A percentile compares a stretch with the other conserved stretches of the same genome.
phyloP scores from a whole-genome alignment of 2,329 filamentous ascomycete genomes.

The Nigrospora osmanthi region DNA sequence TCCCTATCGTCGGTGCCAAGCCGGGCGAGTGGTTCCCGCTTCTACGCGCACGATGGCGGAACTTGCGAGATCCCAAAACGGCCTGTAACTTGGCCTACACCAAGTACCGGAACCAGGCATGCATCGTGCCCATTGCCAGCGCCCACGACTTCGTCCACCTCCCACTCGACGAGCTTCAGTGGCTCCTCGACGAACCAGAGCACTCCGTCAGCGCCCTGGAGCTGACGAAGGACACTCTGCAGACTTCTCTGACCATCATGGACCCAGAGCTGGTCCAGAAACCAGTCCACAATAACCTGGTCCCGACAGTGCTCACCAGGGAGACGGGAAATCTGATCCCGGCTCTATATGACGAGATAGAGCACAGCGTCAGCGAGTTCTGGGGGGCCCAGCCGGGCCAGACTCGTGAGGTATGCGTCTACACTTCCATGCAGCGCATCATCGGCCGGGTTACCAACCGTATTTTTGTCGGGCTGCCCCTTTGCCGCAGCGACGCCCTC shows the following conservation, averaged over 20 bases:
- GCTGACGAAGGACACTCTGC: constrained; percentile 11
- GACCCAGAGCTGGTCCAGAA: constrained; percentile 13
- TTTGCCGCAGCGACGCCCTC: constrained; percentile 14
- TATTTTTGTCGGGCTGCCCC: constrained; percentile 20
- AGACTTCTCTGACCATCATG: constrained; percentile 16
- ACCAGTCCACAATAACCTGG: constrained; percentile 16
- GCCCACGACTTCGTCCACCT: constrained; percentile 14
- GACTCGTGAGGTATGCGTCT: constrained; percentile 8
- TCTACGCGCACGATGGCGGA: constrained; percentile 19
- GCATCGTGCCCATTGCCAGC: constrained; percentile 16
- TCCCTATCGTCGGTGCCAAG: constrained; percentile 21
- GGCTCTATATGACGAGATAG: constrained; percentile 18
- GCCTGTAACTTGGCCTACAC: constrained; percentile 14
- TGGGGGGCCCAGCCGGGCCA: constrained; percentile 14
- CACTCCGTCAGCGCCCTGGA: constrained; percentile 14
- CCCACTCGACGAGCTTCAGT: constrained; percentile 18
- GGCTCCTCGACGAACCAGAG: constrained; percentile 22
- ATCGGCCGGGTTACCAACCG: constrained; percentile 19
- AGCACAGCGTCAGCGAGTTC: constrained; percentile 11
- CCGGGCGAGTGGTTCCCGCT: constrained; percentile 25
- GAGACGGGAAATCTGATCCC: constrained; percentile 22
- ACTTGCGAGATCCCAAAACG: constrained; percentile 18
- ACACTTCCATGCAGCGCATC: constrained; percentile 15
- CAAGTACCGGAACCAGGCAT: constrained; percentile 14
- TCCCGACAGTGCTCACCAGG: constrained; percentile 17